Base-by-base conservation (phyloP, 768 basidiomycete genomes). In the Lentinula boryana region DNA sequence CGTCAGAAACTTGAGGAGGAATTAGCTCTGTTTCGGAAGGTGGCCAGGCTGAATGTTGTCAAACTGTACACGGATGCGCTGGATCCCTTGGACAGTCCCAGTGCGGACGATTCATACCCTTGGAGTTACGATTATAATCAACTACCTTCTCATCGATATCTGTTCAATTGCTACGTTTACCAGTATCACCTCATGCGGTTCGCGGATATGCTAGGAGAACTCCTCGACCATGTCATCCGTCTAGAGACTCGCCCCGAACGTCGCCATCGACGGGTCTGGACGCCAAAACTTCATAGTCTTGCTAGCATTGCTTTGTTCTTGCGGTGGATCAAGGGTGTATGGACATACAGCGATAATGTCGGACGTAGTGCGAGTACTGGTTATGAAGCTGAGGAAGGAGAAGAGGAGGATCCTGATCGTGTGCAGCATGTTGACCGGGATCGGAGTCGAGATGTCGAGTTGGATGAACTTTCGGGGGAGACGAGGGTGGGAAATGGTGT, bases 91-190 rank as follows among this genome's bases (percentile, higher is more conserved):
- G 59, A 72, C 70, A 49, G 56, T 63, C 15, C 62, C 58, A 32
- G 58, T 43, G 62, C 64, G 13, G 65, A 63, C 1, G 65, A 63
- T 3, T 71, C 71, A n/a, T n/a, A n/a, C 41, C n/a, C 12, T 48
- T 48, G 46, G 46, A 48, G 21, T 48, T 48, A 51, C n/a, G 50
- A 35, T 6, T 68, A 70, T 13, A 62, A 71, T n/a, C 78, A 81
- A 6, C 71, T 78, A 12, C 84, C 83, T 0, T 81, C 85, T 0
- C 89, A 91, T 70, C 82, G 85, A 43, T 84, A 85, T 67, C 74
- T 92, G 7, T 92, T 92, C 65, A 75, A 89, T 60, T 88, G 85
- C 54, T 91, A 86, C 65, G 81, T 88, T 32, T 91, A 88, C 68
- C 87, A 92, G 60, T 82, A 80, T 63, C 81, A 81, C 63, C 67